Base-by-base conservation (phyloP, 202 grass and related monocot genomes). In the Thinopyrum obtusiflorum region DNA sequence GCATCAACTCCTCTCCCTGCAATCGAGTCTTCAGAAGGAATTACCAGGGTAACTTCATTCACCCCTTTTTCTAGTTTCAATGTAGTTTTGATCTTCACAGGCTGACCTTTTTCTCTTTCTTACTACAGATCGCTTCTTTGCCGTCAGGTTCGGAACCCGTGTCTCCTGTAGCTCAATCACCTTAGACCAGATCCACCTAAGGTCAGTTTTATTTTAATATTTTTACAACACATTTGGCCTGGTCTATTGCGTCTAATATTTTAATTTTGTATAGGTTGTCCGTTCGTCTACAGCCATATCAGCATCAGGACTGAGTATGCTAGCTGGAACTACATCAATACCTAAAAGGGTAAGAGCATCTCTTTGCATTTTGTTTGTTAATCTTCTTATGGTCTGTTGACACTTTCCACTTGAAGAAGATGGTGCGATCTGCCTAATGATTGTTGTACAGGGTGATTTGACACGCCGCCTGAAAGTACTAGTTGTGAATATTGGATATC, bases 21-120 rank as follows among this genome's bases (percentile, higher is more conserved):
- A 81, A 89, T 94, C 74, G 95, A 97, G 90, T 89, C 83, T 53
- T 80, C 91, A 85, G 87, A 88, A 49, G 84, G 82, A 71, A 20
- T 85, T 83, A 37, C 66, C 69, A 92, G 86, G 89, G 92, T 98
- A 88, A 82, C 61, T 21, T 61, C 25, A 20, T 80, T 40, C 39
- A 79, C 65, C 20, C 76, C 33, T 80, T 83, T n/a, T 65, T 63
- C 20, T 23, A 71, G 0, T 68, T 37, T 37, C 88, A 29, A 71
- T 24, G 35, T 40, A 55, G 47, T 37, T 76, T 83, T 64, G 39
- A 33, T 76, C 12, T 73, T 84, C 11, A 14, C 29, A 77, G n/a
- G 25, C 66, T 64, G 71, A 73, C 25, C 26, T 31, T 67, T 67
- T 85, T 62, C 3, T 42, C 29, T 66, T 85, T 61, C 29, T 53